Conservation (phyloP, 352 stramenopile species). For the Pythium scleroteichum region DNA sequence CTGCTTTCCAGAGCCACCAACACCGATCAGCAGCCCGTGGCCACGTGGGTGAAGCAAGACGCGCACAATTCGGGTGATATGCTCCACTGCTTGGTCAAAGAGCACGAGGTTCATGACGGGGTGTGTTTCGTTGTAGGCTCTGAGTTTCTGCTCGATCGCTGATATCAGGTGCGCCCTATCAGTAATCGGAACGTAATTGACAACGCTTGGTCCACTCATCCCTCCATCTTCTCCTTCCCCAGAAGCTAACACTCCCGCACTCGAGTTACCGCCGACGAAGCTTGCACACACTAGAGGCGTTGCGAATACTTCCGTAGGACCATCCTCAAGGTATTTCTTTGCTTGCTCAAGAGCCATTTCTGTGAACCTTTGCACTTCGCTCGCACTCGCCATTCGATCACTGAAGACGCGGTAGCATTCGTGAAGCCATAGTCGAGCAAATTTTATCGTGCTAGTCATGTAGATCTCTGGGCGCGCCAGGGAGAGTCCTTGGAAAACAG, state of each 20-base stretch:
- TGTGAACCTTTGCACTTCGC: conserved; percentile 77
- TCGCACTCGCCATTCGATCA: conserved; percentile 80
- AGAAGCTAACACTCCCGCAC: background rate
- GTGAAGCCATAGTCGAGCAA: conserved; percentile 89
- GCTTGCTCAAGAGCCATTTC: conserved; percentile 84
- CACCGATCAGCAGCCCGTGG: conserved; percentile 85
- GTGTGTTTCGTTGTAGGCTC: conserved; percentile 91
- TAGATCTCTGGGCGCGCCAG: conserved; percentile 64
- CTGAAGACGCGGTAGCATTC: conserved; percentile 92
- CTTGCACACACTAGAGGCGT: conserved; percentile 70
- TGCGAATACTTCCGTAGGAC: conserved; percentile 70
- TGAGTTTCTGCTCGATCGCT: conserved; percentile 65
- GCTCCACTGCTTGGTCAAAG: conserved; percentile 91
- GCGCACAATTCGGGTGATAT: conserved; percentile 86
- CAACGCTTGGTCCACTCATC: background rate
- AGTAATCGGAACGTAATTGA: conserved; percentile 51
- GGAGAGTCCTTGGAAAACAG: conserved; percentile 87
- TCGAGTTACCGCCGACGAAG: conserved; percentile 37
- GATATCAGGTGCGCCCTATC: conserved; percentile 56
- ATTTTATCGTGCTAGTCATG: conserved; percentile 50
- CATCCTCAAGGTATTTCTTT: conserved; percentile 88
- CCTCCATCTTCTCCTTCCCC: background rate
- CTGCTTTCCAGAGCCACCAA: conserved; percentile 89
- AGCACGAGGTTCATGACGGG: conserved; percentile 92
- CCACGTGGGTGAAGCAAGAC: conserved; percentile 77